Evolutionary conservation across 2,329 filamentous ascomycete species (phyloP).

Genomic region (Calonectria ilicicola): DNA sequence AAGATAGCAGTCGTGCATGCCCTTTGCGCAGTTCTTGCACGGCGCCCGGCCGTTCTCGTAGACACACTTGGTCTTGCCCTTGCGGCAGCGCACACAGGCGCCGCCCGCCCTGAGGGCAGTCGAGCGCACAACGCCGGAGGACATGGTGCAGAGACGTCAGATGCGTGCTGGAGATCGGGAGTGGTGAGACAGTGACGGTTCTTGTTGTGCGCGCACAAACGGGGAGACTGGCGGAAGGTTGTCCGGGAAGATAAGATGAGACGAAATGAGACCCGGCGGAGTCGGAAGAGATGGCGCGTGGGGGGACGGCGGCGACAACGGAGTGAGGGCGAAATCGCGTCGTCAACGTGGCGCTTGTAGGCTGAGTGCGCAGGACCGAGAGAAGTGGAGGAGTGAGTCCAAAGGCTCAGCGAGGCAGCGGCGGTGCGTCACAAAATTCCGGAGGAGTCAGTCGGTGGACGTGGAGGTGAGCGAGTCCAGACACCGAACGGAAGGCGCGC

Average conservation of each 20-base stretch:
- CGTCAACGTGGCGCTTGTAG: constrained; percentile 3
- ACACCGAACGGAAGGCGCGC: background rate
- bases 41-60: constrained; percentile 73
- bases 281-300: constrained; percentile 23
- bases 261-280: constrained; percentile 24
- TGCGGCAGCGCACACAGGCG: constrained; percentile 72
- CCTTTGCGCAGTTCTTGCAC: constrained; percentile 73
- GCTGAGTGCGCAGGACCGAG: background rate
- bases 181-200: constrained; percentile 17
- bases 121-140: constrained; percentile 63
- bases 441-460: background rate
- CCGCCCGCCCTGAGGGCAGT: constrained; percentile 71
- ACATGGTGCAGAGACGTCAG: constrained; percentile 49
- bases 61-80: constrained; percentile 74
- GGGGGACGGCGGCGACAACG: constrained; percentile 4
- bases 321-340: constrained; percentile 2
- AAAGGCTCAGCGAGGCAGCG: background rate
- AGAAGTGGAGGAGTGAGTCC: background rate
- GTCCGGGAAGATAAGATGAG: constrained; percentile 18
- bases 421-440: background rate
- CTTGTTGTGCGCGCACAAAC: constrained; percentile 6
- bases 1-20: constrained; percentile 73
- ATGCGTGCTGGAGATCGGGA: constrained; percentile 4
- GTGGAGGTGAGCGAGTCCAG: background rate
- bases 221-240: constrained; percentile 6